Conservation (phyloP, 2,329 filamentous ascomycete genomes). For the Dothistroma septosporum region DNA sequence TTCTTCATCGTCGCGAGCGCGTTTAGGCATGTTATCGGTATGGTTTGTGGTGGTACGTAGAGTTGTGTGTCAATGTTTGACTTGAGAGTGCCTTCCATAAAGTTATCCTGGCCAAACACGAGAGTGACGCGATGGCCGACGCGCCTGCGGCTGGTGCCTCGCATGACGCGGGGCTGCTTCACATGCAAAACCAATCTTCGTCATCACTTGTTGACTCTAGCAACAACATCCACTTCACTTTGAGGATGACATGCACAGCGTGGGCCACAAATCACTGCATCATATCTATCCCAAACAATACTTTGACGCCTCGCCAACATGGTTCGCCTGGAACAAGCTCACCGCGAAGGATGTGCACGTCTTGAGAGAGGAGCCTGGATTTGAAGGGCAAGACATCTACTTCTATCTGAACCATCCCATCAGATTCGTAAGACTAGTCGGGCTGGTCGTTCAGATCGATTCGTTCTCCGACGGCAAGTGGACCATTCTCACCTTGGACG, state of each 20-base stretch:
- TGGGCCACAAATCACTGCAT: conserved; percentile 4
- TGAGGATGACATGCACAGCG: conserved; percentile 37
- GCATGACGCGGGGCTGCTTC: conserved; percentile 7
- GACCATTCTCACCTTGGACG: conserved; percentile 54
- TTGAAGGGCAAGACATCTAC: conserved; percentile 54
- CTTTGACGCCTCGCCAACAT: conserved; percentile 58
- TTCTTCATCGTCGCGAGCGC: conserved; percentile 42
- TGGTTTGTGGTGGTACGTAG: not conserved
- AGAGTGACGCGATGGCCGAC: not conserved
- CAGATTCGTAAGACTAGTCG: conserved; percentile 45
- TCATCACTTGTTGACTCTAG: conserved; percentile 5
- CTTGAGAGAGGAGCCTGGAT: conserved; percentile 46
- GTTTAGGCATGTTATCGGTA: conserved; percentile 16
- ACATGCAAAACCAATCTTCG: conserved; percentile 3
- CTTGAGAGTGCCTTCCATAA: not conserved
- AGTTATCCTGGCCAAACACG: not conserved
- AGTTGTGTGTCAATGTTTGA: not conserved
- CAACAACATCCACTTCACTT: conserved; percentile 4
- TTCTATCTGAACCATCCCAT: conserved; percentile 54
- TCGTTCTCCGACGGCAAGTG: conserved; percentile 37
- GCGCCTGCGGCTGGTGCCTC: conserved; percentile 7
- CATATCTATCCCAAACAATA: conserved; percentile 56
- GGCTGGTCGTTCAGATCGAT: conserved; percentile 43
- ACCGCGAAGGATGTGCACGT: conserved; percentile 53
- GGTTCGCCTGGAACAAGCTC: conserved; percentile 60